Base-by-base conservation (phyloP, 176 grass and related monocot species). In the Dendrocalamus sinicus region DNA sequence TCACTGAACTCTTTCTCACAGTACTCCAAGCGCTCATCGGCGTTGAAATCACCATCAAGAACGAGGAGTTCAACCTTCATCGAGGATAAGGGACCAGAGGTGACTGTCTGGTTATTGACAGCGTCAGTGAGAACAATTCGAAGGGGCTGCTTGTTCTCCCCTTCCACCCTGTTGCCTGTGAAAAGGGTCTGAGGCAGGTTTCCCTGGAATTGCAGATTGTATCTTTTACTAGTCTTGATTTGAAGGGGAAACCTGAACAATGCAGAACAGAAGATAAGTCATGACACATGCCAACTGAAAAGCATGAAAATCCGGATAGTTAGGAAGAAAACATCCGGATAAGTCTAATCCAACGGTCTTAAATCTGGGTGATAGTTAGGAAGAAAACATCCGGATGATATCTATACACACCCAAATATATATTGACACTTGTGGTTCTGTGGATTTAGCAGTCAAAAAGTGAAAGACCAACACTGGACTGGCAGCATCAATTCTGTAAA, bases 21-120 rank as follows among this genome's bases (percentile, higher is more conserved):
- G 86, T 91, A 92, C 53, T 91, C 97, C 75, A 94, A 24, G 79
- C 77, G 90, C 72, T 91, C 90, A 51, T 92, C 89, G 51, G 86
- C 75, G 52, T 92, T 85, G 85, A 99, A 96, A 81, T 99, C 96
- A 48, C 96, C 96, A 81, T 99, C 96, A 79, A 99, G 92, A 54
- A 91, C 97, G 65, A 94, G 81, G 52, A 99, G 86, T 85, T 96
- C 92, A 0, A 96, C 78, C 88, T 94, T 96, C 80, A 92, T 81
- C 23, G 88, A 81, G 39, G 92, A 92, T 23, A 87, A 40, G 59
- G 87, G 84, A 2, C 85, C 86, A 0, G 89, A 88, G 82, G 90
- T 86, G 37, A 92, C 88, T 28, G 88, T 76, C 87, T 86, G 66
- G 71, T 90, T 89, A 10, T 60, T 89, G 50, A 70, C 70, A 57